Base-by-base conservation (phyloP, 2,329 filamentous ascomycete genomes). In the Alternaria ventricosa region DNA sequence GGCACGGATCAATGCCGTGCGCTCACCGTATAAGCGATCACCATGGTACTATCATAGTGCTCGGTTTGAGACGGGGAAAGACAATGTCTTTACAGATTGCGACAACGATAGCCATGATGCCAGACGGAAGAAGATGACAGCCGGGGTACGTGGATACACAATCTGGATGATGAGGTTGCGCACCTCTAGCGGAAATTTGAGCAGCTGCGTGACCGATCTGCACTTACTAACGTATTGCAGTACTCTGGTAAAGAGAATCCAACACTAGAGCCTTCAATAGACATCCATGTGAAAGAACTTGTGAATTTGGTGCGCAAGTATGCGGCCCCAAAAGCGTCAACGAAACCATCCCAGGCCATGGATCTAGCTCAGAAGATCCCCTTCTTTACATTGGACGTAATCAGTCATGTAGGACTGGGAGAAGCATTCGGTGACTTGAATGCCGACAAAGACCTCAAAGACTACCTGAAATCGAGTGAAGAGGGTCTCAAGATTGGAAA, bases 201-300 rank as follows among this genome's bases (percentile, higher is more conserved):
- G 13, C 23, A 13, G 30, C 4, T 15, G 8, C 22, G 46, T 28
- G 27, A 5, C 20, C 15, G 5, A 22, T 7, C n/a, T n/a, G 18
- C 22, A n/a, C 18, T 46, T 25, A 6, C 66, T 67, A 47, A 74
- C 55, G 6, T 20, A 6, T 43, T 18, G 10, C 30, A 79, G 85
- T 89, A 88, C 68, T 84, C 86, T 3, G 86, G 86, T 3, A 83
- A 85, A 57, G 87, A 88, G 54, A 87, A 88, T 36, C 78, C 81
- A 2, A 78, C 80, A 1, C 73, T 88, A 3, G 86, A 88, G 63
- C 67, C 72, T 0, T 80, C 83, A 5, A 82, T 89, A 25, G 84
- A 89, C 61, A 64, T 76, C 6, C 81, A 83, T 11, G 73, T 88
- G 8, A 65, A 76, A 30, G 81, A 85, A 11, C 72, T 87, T 1